phyloP scores from a whole-genome alignment of 2,329 filamentous ascomycete genomes.

The Blastomyces silverae region DNA sequence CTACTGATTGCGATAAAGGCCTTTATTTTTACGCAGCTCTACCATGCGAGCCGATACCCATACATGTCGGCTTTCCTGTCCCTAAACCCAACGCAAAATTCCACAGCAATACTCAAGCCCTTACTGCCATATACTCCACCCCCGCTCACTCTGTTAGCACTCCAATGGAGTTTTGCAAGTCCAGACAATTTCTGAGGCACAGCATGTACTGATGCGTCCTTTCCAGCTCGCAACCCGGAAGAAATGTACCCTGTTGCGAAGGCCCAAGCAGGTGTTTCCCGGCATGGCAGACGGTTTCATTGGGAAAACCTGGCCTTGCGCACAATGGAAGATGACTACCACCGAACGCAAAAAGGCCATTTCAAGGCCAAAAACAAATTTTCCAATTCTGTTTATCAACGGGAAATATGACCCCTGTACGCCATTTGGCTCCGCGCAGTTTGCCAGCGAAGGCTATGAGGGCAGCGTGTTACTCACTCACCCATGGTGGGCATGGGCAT shows the following conservation, averaged over 20 bases:
- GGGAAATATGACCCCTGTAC: conserved; percentile 25
- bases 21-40: neutral
- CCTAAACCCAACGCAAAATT: conserved; percentile 5
- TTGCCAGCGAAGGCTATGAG: conserved; percentile 24
- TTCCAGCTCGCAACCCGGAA: conserved; percentile 9
- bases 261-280: neutral
- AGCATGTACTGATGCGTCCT: conserved; percentile 17
- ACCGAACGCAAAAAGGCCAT: conserved; percentile 22
- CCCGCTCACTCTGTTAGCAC: neutral
- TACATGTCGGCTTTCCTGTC: neutral
- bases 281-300: conserved; percentile 16
- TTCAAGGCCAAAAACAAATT: conserved; percentile 24
- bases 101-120: conserved; percentile 7
- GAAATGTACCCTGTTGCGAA: conserved; percentile 10
- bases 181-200: conserved; percentile 16
- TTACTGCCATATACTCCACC: neutral
- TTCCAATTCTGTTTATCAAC: conserved; percentile 25
- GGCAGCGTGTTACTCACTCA: conserved; percentile 26
- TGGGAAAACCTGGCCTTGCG: conserved; percentile 17
- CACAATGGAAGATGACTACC: conserved; percentile 22
- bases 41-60: conserved; percentile 11
- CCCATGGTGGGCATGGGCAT: conserved; percentile 24
- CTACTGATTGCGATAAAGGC: conserved; percentile 8
- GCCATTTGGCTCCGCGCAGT: conserved; percentile 23
- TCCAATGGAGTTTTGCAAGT: neutral